These are phyloP conservation scores for Penicillium griseofulvum DNA, from an alignment of 2,329 filamentous ascomycete species.

Conservation along the genomic window DNA sequence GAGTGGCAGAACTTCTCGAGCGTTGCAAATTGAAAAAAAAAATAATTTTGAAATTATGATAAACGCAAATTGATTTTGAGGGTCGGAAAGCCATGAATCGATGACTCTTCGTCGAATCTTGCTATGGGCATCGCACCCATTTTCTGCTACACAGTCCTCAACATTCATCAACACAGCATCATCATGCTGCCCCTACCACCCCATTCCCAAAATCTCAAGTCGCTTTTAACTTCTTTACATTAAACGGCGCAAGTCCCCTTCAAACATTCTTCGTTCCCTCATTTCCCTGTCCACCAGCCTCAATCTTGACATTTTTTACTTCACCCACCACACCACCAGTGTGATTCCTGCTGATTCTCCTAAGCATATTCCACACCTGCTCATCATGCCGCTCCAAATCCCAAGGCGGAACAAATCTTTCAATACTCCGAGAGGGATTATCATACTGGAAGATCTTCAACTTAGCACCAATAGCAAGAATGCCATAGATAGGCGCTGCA, in stretches of 20 bases:
- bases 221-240: neutral
- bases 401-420: conserved; percentile 1
- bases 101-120: neutral
- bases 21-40: neutral
- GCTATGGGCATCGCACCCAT: neutral
- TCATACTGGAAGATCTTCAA: neutral
- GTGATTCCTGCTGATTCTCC: neutral
- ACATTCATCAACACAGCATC: neutral
- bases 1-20: neutral
- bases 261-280: too few species aligned
- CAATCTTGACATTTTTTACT: neutral
- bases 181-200: neutral
- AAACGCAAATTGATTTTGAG: neutral
- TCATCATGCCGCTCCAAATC: neutral
- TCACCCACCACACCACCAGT: neutral
- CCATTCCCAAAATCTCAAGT: too few species aligned
- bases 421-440: neutral
- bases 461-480: neutral
- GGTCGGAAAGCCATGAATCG: too few species aligned
- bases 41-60: neutral
- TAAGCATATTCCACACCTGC: neutral
- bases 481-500: neutral
- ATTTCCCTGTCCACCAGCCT: neutral
- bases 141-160: neutral
- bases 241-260: too few species aligned